Conservation (phyloP, 805 yeast genomes). For the Candida gorgasii region DNA sequence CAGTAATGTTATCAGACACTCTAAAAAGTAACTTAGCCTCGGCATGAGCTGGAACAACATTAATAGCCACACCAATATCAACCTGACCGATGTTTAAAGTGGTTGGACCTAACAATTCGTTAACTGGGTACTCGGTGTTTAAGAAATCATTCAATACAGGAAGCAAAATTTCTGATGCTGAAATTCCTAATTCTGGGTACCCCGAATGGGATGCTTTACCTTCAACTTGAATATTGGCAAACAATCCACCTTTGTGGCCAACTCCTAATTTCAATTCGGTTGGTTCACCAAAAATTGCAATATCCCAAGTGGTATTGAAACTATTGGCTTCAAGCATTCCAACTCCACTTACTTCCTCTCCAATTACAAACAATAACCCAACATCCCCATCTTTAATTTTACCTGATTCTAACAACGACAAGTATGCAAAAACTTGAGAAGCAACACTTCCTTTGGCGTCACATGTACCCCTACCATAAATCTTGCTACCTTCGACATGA, state of each 20-base stretch:
- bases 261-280: conserved; percentile 67
- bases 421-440: conserved; percentile 55
- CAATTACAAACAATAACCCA: conserved; percentile 62
- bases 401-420: conserved; percentile 43
- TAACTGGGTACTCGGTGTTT: conserved; percentile 46
- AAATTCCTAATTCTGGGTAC: conserved; percentile 67
- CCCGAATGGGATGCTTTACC: conserved; percentile 69
- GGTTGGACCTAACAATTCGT: conserved; percentile 57
- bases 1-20: conserved; percentile 49
- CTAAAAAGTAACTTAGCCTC: conserved; percentile 51
- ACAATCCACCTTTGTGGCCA: conserved; percentile 66
- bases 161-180: conserved; percentile 58
- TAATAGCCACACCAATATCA: conserved; percentile 63
- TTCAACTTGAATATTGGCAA: conserved; percentile 41
- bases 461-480: conserved; percentile 66
- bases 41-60: conserved; percentile 64
- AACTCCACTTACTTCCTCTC: conserved; percentile 65
- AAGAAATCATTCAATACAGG: conserved; percentile 50
- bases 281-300: conserved; percentile 74
- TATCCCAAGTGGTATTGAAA: conserved; percentile 51
- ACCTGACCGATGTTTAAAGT: conserved; percentile 63
- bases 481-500: conserved; percentile 44
- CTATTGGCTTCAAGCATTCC: conserved; percentile 55
- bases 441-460: conserved; percentile 78
- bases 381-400: conserved; percentile 54